A percentile compares a stretch with the other conserved stretches of the same genome.
These are phyloP conservation scores for Lathyrus aphaca DNA, from an alignment of 306 rosid species.

Conservation along the genomic window DNA sequence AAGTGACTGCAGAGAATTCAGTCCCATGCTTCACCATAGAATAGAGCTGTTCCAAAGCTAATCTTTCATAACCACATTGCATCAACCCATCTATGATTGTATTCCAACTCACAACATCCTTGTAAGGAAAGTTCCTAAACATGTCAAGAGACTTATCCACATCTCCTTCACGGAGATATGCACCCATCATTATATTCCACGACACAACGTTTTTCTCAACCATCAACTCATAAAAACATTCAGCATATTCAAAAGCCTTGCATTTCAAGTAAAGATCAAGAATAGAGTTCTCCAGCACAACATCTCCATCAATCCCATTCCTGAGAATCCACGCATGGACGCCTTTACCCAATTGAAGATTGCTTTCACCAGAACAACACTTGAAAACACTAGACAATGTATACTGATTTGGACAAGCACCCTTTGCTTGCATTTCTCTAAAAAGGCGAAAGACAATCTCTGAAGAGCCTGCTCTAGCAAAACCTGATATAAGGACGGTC, in stretches of 20 bases:
- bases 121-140: slow-evolving; percentile 62
- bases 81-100: slow-evolving; percentile 72
- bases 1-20: slow-evolving; percentile 53
- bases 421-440: slow-evolving; percentile 65
- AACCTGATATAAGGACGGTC: slow-evolving; percentile 79
- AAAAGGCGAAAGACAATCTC: slow-evolving; percentile 55
- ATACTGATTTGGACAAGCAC: slow-evolving; percentile 66
- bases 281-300: slow-evolving; percentile 68
- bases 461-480: slow-evolving; percentile 55
- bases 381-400: slow-evolving; percentile 68
- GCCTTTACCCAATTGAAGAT: slow-evolving; percentile 60
- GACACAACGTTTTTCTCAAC: slow-evolving; percentile 56
- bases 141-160: slow-evolving; percentile 62
- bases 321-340: slow-evolving; percentile 80
- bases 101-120: slow-evolving; percentile 85
- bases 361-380: slow-evolving; percentile 57
- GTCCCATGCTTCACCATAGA: slow-evolving; percentile 62
- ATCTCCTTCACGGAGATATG: slow-evolving; percentile 56
- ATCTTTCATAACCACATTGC: slow-evolving; percentile 55
- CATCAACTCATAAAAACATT: slow-evolving; percentile 59
- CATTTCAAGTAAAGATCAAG: slow-evolving; percentile 80
- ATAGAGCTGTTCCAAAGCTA: slow-evolving; percentile 63
- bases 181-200: slow-evolving; percentile 75
- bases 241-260: slow-evolving; percentile 56
- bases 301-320: slow-evolving; percentile 68